Evolutionary conservation across 352 stramenopile species (phyloP).

Genomic region (Globisporangium apiculatum): DNA sequence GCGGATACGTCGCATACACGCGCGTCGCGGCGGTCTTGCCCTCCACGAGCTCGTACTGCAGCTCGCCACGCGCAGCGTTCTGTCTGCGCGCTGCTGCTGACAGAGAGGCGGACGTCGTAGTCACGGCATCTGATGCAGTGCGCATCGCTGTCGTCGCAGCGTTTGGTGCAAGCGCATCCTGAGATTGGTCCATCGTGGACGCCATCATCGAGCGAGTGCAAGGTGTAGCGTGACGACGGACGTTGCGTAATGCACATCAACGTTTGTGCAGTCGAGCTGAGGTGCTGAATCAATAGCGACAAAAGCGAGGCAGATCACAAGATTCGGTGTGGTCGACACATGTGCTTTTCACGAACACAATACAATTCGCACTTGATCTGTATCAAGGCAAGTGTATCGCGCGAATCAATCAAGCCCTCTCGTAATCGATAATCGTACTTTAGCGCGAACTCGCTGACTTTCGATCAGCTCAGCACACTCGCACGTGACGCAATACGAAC

Average conservation of each 20-base stretch:
- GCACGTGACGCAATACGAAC: no score
- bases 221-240: background rate
- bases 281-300: background rate
- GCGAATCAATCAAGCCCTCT: background rate
- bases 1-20: constrained; percentile 77
- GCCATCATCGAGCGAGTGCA: background rate
- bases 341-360: background rate
- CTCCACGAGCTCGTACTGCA: constrained; percentile 69
- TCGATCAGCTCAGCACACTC: no score
- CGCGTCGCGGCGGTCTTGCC: constrained; percentile 55
- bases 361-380: background rate
- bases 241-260: background rate
- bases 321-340: background rate
- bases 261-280: background rate
- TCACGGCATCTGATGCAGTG: no score
- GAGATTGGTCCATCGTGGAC: background rate
- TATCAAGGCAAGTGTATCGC: background rate
- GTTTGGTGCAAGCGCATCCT: background rate
- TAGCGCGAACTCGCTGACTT: no score
- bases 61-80: constrained; percentile 26
- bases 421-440: no score
- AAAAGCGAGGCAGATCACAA: background rate
- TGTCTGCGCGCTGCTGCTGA: background rate
- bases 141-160: background rate
- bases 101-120: background rate